These are phyloP conservation scores for Candida schatavii DNA, from an alignment of 805 yeast species.

Conservation along the genomic window DNA sequence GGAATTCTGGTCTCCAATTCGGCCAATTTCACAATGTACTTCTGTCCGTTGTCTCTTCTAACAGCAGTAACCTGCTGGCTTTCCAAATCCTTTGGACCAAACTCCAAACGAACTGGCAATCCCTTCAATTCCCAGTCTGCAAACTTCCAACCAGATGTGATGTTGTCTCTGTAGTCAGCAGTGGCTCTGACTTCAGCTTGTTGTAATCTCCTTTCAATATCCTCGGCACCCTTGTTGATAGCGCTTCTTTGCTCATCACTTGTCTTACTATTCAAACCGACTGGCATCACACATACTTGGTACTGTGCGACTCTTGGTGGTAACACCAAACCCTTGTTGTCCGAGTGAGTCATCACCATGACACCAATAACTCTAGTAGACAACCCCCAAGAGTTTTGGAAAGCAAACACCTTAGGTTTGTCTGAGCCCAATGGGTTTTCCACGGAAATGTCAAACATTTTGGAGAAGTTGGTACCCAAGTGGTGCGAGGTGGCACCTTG, in stretches of 20 bases:
- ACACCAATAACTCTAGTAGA: slow-evolving; percentile 99
- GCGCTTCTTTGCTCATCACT: slow-evolving; percentile 68
- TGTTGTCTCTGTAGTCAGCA: slow-evolving; percentile 89
- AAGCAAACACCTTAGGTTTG: slow-evolving; percentile 81
- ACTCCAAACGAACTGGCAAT: slow-evolving; percentile 87
- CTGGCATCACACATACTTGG: slow-evolving; percentile 92
- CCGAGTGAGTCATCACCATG: slow-evolving; percentile 98
- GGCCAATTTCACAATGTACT: slow-evolving; percentile 61
- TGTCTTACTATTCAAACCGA: slow-evolving; percentile 89
- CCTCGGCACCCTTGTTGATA: slow-evolving; percentile 67
- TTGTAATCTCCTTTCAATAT: slow-evolving; percentile 60
- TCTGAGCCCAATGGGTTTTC: slow-evolving; percentile 93
- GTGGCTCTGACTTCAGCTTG: slow-evolving; percentile 67
- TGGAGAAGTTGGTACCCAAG: slow-evolving; percentile 96
- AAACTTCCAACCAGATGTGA: slow-evolving; percentile 98
- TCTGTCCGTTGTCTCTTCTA: slow-evolving; percentile 86
- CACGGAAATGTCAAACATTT: slow-evolving; percentile 94
- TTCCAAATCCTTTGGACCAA: slow-evolving; percentile 94
- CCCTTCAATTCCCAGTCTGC: slow-evolving; percentile 97
- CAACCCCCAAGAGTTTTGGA: slow-evolving; percentile 99
- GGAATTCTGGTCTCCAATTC: slow-evolving; percentile 68
- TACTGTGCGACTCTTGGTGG: slow-evolving; percentile 96
- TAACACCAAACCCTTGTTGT: slow-evolving; percentile 94
- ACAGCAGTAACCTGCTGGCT: slow-evolving; percentile 80
- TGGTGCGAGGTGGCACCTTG: slow-evolving; percentile 99